Conservation (phyloP, 345 rosid genomes). For the Gossypium longicalyx region DNA sequence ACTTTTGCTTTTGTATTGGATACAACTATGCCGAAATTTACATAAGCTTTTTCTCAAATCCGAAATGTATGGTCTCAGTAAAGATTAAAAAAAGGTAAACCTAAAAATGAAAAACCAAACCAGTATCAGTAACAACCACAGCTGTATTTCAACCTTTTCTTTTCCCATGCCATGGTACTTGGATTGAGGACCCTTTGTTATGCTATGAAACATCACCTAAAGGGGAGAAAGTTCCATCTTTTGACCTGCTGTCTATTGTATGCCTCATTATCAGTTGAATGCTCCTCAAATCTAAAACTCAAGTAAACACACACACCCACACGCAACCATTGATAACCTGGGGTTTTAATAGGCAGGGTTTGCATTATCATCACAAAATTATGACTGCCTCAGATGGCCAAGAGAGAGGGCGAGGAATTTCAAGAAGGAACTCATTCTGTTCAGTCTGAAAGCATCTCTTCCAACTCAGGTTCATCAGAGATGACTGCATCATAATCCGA, state of each 20-base stretch:
- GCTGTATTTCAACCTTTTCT: neutral
- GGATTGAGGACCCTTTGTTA: neutral
- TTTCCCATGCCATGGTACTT: neutral
- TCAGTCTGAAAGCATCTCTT: constrained; percentile 80
- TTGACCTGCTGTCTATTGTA: neutral
- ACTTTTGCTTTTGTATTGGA: neutral
- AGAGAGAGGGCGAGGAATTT: neutral
- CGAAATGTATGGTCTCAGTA: neutral
- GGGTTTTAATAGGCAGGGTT: constrained; percentile 17
- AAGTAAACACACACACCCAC: neutral
- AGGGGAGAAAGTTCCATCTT: neutral
- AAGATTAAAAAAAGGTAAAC: neutral
- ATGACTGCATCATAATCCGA: constrained; percentile 52
- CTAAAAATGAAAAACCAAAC: neutral
- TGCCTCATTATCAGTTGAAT: neutral
- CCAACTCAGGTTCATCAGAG: constrained; percentile 75
- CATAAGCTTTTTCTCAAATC: neutral
- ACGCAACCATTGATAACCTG: neutral
- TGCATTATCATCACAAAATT: constrained; percentile 4
- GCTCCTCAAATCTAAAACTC: constrained; percentile 2
- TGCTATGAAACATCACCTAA: neutral
- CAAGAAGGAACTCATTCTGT: neutral
- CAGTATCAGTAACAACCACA: neutral
- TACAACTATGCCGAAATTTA: neutral
- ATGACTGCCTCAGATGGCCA: neutral